A percentile compares a stretch with the other conserved stretches of the same genome.
Evolutionary conservation across 306 rosid genomes (phyloP).

Genomic region (Prunus fruticosa): DNA sequence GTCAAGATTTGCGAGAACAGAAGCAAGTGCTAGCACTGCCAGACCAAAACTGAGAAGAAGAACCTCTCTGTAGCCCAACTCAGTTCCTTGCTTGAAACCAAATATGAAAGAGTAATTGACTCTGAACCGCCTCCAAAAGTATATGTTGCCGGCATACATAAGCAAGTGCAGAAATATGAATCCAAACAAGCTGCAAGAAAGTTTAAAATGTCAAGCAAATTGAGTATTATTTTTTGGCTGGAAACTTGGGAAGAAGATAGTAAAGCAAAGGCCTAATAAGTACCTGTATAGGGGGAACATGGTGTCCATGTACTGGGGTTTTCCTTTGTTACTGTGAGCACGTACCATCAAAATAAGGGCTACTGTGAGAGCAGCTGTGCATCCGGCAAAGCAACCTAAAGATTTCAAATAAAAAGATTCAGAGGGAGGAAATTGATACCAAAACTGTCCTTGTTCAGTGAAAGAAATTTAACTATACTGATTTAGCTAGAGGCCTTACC

Average conservation of each 20-base stretch:
- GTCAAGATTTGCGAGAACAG: slow-evolving; percentile 66
- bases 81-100: slow-evolving; percentile 70
- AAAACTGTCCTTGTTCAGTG: not conserved
- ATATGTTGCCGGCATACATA: slow-evolving; percentile 58
- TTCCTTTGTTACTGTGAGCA: slow-evolving; percentile 24
- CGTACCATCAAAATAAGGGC: slow-evolving; percentile 49
- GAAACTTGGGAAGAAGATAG: not conserved
- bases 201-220: slow-evolving; percentile 1
- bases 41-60: slow-evolving; percentile 43
- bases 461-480: not conserved
- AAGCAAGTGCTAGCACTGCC: slow-evolving; percentile 44
- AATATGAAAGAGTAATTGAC: slow-evolving; percentile 73
- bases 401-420: slow-evolving; percentile 7
- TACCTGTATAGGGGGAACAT: slow-evolving; percentile 77
- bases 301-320: slow-evolving; percentile 50
- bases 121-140: slow-evolving; percentile 53
- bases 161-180: slow-evolving; percentile 63
- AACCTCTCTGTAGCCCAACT: slow-evolving; percentile 49
- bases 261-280: not conserved
- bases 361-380: slow-evolving; percentile 45
- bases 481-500: slow-evolving; percentile 33
- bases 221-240: not conserved
- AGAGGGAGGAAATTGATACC: not conserved
- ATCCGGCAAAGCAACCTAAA: slow-evolving; percentile 71
- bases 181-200: slow-evolving; percentile 58